Evolutionary conservation across 352 stramenopile genomes (phyloP), one percentile per base, ranked within the genome.

Genomic region (Halophytophthora polymorphica): DNA sequence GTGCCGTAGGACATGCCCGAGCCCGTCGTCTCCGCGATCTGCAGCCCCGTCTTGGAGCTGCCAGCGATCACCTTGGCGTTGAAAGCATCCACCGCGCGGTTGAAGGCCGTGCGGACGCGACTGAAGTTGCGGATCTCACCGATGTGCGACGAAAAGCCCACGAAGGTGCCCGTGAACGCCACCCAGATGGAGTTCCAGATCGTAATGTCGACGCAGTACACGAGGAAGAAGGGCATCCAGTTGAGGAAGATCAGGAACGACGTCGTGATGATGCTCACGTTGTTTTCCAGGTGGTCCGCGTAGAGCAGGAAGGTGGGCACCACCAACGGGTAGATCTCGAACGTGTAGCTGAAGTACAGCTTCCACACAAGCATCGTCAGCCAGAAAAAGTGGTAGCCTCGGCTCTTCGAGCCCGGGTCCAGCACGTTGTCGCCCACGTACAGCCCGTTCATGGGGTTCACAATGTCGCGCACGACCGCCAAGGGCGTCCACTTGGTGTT

Each of bases 131-230:
- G 90, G 53, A 99, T 96, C 58, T 99, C 95, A 47, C 97, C 97
- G 23, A 99, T 97, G 31, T 95, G 87, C 25, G 97, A 95, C 11
- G 90, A 97, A 50, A 98, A 98, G n/a, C 94, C 95, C 19, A 98
- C 88, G 58, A 97, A 96, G 0, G 92, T 98, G 44, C 96, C 96
- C 35, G 93, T 97, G 70, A 98, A 98, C 0, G 96, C 93, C 61
- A 98, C 83, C 96, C 96, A 99, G 35, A 98, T 95, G 23, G 96
- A 84, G 58, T 98, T 98, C 96, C 96, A 99, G 58, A 99, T 99
- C 36, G 89, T 98, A 62, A 98, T 98, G 53, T 99, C 97, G 47
- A 99, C 97, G 34, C 97, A 91, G 64, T 97, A 99, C 0, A 99
- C 96, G 58, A 98, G 88, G 65, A 98, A 98, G 58, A 98, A 97